Percentiles rank a stretch among this genome's conserved stretches.
phyloP scores from a whole-genome alignment of 371 early-diverging fungal species.

The Entomophthora muscae region DNA sequence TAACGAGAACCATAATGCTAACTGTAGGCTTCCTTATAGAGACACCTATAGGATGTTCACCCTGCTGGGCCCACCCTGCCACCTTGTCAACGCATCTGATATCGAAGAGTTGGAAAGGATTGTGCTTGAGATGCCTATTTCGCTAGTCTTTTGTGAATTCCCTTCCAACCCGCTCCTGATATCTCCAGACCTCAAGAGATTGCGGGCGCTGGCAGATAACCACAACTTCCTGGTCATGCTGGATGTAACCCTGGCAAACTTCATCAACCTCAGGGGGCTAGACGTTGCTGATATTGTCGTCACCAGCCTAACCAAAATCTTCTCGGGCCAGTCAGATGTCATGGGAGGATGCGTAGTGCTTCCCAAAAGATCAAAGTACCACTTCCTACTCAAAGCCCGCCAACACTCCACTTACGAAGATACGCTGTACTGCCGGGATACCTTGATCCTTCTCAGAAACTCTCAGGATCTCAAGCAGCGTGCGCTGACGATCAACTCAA shows the following conservation, averaged over 20 bases:
- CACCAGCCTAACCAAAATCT: conserved; percentile 83
- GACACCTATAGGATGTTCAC: conserved; percentile 88
- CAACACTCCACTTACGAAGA: conserved; percentile 51
- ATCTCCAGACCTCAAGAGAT: conserved; percentile 51
- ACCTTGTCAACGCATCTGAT: conserved; percentile 50
- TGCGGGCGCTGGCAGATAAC: conserved; percentile 58
- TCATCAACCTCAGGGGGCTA: conserved; percentile 64
- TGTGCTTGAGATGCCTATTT: conserved; percentile 33
- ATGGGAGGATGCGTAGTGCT: conserved; percentile 66
- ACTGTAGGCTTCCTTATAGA: conserved; percentile 56
- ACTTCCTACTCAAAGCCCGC: conserved; percentile 27
- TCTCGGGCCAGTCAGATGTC: conserved; percentile 87
- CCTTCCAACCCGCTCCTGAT: conserved; percentile 86
- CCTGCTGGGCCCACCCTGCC: conserved; percentile 75
- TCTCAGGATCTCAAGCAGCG: conserved; percentile 66
- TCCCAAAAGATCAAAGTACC: conserved; percentile 21
- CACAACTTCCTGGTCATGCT: conserved; percentile 64
- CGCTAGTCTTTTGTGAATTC: conserved; percentile 78
- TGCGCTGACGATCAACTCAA: conserved; percentile 41
- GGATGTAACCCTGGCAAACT: conserved; percentile 92
- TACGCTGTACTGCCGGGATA: conserved; percentile 77
- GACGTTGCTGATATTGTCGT: conserved; percentile 75
- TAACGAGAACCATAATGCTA: conserved; percentile 10
- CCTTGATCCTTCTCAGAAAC: conserved; percentile 83
- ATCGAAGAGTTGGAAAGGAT: conserved; percentile 44